phyloP scores from a whole-genome alignment of 495 filamentous ascomycete species.

The Chaetomidium leptoderma region DNA sequence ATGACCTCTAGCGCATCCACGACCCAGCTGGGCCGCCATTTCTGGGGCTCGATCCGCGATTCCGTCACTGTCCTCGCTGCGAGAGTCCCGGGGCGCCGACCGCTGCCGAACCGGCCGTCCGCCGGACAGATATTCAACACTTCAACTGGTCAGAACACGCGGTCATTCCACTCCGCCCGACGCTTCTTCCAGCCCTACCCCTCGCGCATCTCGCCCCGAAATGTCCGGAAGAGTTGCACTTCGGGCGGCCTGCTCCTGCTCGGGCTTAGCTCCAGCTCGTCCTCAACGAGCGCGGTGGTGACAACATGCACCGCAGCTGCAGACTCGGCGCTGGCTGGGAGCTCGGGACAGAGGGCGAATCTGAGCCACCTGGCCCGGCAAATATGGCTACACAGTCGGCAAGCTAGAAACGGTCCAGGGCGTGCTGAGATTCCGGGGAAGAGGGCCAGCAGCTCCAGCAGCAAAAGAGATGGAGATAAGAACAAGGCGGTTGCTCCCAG shows the following conservation, averaged over 20 bases:
- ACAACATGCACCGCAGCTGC: slow-evolving; percentile 40
- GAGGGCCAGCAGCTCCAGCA: slow-evolving; percentile 35
- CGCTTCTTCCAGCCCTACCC: slow-evolving; percentile 16
- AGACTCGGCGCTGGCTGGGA: slow-evolving; percentile 36
- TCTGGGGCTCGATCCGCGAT: slow-evolving; percentile 44
- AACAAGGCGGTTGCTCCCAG: slow-evolving; percentile 14
- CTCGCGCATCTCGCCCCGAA: slow-evolving; percentile 23
- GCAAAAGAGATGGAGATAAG: slow-evolving; percentile 29
- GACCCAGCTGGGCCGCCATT: slow-evolving; percentile 43
- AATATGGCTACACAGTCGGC: slow-evolving; percentile 31
- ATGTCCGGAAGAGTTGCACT: slow-evolving; percentile 41
- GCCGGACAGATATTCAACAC: slow-evolving; percentile 14
- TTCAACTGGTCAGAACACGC: slow-evolving; percentile 16
- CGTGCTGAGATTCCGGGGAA: not conserved
- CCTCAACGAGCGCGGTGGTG: slow-evolving; percentile 39
- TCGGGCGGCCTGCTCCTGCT: slow-evolving; percentile 43
- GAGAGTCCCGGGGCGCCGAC: slow-evolving; percentile 31
- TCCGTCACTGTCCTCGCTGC: slow-evolving; percentile 34
- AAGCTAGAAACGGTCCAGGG: slow-evolving; percentile 26
- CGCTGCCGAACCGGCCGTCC: slow-evolving; percentile 18
- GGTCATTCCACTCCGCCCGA: slow-evolving; percentile 25
- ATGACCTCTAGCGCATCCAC: slow-evolving; percentile 46
- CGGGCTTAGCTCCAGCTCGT: slow-evolving; percentile 35
- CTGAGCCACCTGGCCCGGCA: slow-evolving; percentile 40
- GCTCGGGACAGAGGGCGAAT: slow-evolving; percentile 31